Base-by-base conservation (phyloP, 345 rosid species). In the Gossypium ekmanianum region DNA sequence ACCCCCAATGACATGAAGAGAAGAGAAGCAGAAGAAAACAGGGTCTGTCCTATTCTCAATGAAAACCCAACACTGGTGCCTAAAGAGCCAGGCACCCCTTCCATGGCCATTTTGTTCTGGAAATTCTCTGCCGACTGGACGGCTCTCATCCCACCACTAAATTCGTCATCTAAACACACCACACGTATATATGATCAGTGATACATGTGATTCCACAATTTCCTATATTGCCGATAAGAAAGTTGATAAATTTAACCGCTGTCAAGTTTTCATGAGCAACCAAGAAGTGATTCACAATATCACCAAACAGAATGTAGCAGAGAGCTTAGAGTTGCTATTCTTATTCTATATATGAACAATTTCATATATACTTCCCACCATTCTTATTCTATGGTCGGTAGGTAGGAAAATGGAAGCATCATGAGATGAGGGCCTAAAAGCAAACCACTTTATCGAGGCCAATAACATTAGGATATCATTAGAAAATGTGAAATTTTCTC, bases 1-100 rank as follows among this genome's bases (percentile, higher is more conserved):
- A 83, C 91, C 71, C 90, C 98, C n/a, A 89, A 20, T 69, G 94
- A 86, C 97, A 94, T 90, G 83, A 89, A 89, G 54, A 90, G 92
- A 56, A 94, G 94, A 84, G 97, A 88, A 62, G 93, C 94, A 62
- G 84, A 81, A 26, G 98, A 89, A 79, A 94, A 92, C 6, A 87
- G 64, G 65, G 90, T 80, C 79, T 94, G 97, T 14, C 90, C 93
- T 82, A 94, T 80, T 82, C 98, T 88, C 84, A 94, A 81, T 39
- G 94, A 84, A 74, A 92, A 89, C 79, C 97, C 81, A 24, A 88
- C 89, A 75, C 86, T 82, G 47, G 97, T 94, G 55, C 98, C 97
- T 0, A 92, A 80, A 43, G 93, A 87, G 44, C 97, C 94, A 75
- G 93, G 92, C 41, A 92, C 85, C 57, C 77, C 87, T 44, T 81